Conservation (phyloP, 1,284 basidiomycete species). For the Cutaneotrichosporon cutaneum region DNA sequence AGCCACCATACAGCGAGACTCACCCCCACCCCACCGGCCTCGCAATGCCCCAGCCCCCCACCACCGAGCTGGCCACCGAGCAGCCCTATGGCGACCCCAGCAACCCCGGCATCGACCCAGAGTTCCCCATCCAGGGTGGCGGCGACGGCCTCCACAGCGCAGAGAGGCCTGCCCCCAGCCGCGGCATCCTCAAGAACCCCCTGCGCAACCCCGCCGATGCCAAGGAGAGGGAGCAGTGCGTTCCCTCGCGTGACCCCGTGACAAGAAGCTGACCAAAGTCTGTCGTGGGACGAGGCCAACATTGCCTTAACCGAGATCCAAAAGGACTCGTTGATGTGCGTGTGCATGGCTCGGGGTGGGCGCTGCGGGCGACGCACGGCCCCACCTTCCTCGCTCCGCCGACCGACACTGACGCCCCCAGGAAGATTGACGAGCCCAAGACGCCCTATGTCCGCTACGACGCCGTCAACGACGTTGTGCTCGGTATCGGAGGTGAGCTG, state of each 20-base stretch:
- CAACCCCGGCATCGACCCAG: constrained; percentile 5
- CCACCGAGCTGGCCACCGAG: constrained; percentile 6
- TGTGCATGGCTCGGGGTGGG: constrained; percentile 5
- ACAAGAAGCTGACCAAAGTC: constrained; percentile 45
- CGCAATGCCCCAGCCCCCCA: constrained; percentile 32
- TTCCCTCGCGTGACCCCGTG: not conserved
- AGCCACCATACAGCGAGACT: constrained; percentile 29
- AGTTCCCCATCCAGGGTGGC: constrained; percentile 10
- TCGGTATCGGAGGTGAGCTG: constrained; percentile 60
- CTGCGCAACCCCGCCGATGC: constrained; percentile 25
- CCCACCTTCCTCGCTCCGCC: not conserved
- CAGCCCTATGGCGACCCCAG: constrained; percentile 4
- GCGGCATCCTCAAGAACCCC: constrained; percentile 51
- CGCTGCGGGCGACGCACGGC: not conserved
- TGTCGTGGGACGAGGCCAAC: constrained; percentile 92
- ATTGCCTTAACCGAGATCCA: constrained; percentile 83
- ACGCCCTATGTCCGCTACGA: constrained; percentile 92
- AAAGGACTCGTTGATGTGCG: constrained; percentile 82
- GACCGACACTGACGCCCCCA: constrained; percentile 17
- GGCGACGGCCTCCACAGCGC: constrained; percentile 20
- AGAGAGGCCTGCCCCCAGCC: constrained; percentile 36
- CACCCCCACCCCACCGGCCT: constrained; percentile 43
- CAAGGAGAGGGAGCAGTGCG: constrained; percentile 22
- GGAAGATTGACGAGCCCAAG: constrained; percentile 92
- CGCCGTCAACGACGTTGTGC: constrained; percentile 72